These are phyloP conservation scores for Aeschynomene evenia DNA, from an alignment of 306 rosid species.

Conservation along the genomic window DNA sequence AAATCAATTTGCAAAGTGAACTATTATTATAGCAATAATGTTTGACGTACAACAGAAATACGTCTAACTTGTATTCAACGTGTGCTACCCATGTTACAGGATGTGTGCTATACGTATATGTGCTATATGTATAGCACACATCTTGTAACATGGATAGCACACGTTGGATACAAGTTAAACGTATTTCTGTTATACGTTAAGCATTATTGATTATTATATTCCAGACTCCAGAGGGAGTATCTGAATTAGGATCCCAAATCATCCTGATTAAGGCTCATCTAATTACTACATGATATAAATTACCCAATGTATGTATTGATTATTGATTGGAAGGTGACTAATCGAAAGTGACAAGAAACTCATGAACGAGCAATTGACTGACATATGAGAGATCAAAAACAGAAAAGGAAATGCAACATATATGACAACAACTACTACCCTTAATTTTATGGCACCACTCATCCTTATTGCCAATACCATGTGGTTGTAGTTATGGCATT, in stretches of 20 bases:
- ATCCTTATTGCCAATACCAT: not conserved
- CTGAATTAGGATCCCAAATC: not conserved
- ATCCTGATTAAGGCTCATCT: not conserved
- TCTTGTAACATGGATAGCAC: no score
- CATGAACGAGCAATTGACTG: not conserved
- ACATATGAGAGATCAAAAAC: not conserved
- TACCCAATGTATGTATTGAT: not conserved
- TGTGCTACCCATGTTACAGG: no score
- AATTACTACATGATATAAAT: not conserved
- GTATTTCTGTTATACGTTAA: no score
- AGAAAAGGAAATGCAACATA: not conserved
- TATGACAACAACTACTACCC: not conserved
- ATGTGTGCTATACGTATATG: no score
- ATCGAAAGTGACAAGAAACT: not conserved
- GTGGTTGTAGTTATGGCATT: conserved; percentile 1
- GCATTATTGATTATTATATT: no score
- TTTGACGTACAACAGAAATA: no score
- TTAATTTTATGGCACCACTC: not conserved
- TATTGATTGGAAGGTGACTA: not conserved
- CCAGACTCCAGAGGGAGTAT: no score
- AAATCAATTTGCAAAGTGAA: no score
- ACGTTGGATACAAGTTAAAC: no score
- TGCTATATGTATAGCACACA: no score
- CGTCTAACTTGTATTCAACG: no score
- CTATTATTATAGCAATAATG: no score